Base-by-base conservation (phyloP, 768 basidiomycete species). In the Albatrellus ellisii region DNA sequence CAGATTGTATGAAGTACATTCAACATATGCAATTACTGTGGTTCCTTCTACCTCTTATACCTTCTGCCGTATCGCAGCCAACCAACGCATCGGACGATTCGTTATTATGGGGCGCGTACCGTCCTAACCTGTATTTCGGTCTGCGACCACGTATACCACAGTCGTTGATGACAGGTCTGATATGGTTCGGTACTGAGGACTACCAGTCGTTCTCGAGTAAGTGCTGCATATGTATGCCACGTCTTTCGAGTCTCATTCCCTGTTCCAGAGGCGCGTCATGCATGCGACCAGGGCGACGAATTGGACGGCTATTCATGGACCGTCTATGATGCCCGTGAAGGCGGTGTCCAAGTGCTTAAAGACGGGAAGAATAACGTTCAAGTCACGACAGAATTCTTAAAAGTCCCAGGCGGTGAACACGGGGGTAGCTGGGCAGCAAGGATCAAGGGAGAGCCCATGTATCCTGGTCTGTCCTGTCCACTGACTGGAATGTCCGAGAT, bases 111-210 rank as follows among this genome's bases (percentile, higher is more conserved):
- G 88, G 89, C 1, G 67, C 83, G 0, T 95, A 90, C 60, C 67
- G 92, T 31, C 88, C 92, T 0, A 87, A 89, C 54, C 70, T 95
- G n/a, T 98, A 98, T 63, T 94, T 95, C 60, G 92, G 92, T 15
- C 67, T 95, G 34, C 66, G 87, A 37, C 87, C 92, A 10, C 71
- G 81, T 33, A 62, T 88, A 48, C 89, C 91, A 0, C 76, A 86
- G 52, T 88, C 86, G n/a, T 69, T 97, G 21, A 73, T 91, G 77
- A 88, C 85, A 2, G 92, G 92, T 10, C 72, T 98, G 26, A 74
- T 94, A 60, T 97, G 92, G 92, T 90, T 87, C 57, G 87, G 91
- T 24, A 79, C 86, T 6, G 78, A 87, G 28, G 73, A 94, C 61
- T 95, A 76, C 55, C 68, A 78, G 54, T 80, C 86, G 48, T 61